Evolutionary conservation across 2,329 filamentous ascomycete species (phyloP), one percentile per base, ranked within the genome.

Genomic region (Diaporthe humulicola): DNA sequence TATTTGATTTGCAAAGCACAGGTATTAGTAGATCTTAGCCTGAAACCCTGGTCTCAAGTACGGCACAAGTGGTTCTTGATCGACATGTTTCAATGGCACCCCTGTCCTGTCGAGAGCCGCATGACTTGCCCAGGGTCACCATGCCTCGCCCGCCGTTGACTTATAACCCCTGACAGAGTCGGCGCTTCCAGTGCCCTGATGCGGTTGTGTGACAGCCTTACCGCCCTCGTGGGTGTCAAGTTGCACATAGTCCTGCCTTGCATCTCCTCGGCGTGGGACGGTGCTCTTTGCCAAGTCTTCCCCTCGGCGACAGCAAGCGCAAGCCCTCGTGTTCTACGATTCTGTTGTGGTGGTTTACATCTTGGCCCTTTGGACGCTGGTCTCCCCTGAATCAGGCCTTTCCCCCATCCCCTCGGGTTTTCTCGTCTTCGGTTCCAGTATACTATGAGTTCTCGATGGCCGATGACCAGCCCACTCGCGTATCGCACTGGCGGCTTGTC

Each of bases 401-500:
- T n/a, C 12, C 30, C 19, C 4, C 8, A 1, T 33, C 14, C 30
- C 17, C 54, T 36, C 28, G 54, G 17, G 14, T 19, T 40, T 25
- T 4, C 12, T 8, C 5, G 2, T 3, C 4, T 36, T 52, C 1
- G 12, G 12, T 67, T 19, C 9, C 15, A 14, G 7, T 40, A 2
- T 67, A n/a, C 64, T 67, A 67, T 67, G 64, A 19, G 38, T 52
- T 1, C n/a, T 67, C 45, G 9, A 67, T 67, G 64, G 64, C 64
- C 30, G 64, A 67, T 67, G 64, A 67, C 64, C 48, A 50, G 64
- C 64, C 45, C 45, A 28, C 33, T 38, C 64, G 64, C 14, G 45
- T 67, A 67, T 67, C 64, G 64, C 64, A 67, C 64, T 67, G 45
- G 64, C 64, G 64, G 45, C 64, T 67, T 45, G 64, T 67, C 45